phyloP scores from a whole-genome alignment of 495 filamentous ascomycete species.

The Daldinia caldariorum region DNA sequence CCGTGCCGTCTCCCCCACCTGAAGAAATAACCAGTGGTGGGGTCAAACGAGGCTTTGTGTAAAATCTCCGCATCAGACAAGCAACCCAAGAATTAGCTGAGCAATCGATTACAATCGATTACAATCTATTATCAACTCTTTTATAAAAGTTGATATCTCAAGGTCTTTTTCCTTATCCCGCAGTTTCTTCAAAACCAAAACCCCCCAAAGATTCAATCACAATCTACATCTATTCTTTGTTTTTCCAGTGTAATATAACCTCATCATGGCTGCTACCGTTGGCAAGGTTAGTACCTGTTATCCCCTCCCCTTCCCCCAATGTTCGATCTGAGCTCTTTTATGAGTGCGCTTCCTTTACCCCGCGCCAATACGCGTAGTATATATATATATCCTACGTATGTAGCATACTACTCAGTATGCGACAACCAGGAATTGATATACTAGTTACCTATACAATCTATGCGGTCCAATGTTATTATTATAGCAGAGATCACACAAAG shows the following conservation, averaged over 20 bases:
- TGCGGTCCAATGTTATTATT: background rate
- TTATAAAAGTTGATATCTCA: conserved; percentile 40
- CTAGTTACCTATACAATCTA: conserved; percentile 1
- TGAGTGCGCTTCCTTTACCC: conserved; percentile 27
- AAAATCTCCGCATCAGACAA: conserved; percentile 44
- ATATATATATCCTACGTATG: conserved; percentile 15
- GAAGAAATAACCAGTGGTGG: conserved; percentile 43
- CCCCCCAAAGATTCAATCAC: conserved; percentile 14
- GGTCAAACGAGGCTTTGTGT: conserved; percentile 32
- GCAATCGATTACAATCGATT: conserved; percentile 32
- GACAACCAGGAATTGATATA: background rate
- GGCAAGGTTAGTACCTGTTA: conserved; percentile 57
- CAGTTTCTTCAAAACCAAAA: conserved; percentile 13
- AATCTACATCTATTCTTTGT: conserved; percentile 8
- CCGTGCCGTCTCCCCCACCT: conserved; percentile 48
- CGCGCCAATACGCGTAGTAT: conserved; percentile 38
- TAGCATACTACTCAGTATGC: background rate
- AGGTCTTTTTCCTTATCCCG: conserved; percentile 15
- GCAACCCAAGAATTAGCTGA: conserved; percentile 18
- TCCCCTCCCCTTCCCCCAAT: background rate
- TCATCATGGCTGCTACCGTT: conserved; percentile 58
- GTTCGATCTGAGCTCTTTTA: background rate
- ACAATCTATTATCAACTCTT: no score
- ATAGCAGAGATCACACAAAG: conserved; percentile 5
- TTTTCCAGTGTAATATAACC: conserved; percentile 9